Conservation (phyloP, 1,284 basidiomycete species). For the Vanrija pseudolonga region DNA sequence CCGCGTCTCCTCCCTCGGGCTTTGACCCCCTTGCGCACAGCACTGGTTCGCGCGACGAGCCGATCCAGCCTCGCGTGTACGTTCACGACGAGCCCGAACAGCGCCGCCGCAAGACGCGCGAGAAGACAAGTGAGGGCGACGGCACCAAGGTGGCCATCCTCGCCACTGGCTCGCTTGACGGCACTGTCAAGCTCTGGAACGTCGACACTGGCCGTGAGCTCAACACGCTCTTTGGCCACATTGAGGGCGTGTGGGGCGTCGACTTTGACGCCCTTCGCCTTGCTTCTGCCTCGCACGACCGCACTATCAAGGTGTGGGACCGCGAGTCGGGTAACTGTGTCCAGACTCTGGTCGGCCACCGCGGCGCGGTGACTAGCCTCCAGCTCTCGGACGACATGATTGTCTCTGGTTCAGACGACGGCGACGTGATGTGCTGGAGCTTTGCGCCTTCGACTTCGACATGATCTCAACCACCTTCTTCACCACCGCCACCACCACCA, state of each 20-base stretch:
- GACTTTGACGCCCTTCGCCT: constrained; percentile 88
- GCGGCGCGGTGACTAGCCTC: constrained; percentile 88
- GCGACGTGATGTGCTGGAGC: constrained; percentile 62
- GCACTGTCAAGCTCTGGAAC: constrained; percentile 96
- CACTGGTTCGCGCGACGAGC: constrained; percentile 8
- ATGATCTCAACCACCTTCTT: not conserved
- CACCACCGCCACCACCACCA: not conserved
- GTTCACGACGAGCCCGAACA: constrained; percentile 25
- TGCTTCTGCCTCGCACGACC: constrained; percentile 77
- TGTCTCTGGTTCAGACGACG: constrained; percentile 70
- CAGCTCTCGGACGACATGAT: constrained; percentile 92
- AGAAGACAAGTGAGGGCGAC: constrained; percentile 15
- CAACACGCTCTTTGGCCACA: constrained; percentile 82
- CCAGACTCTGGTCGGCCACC: constrained; percentile 88
- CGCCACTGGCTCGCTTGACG: constrained; percentile 88
- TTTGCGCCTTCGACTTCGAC: constrained; percentile 52
- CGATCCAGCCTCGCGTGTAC: constrained; percentile 33
- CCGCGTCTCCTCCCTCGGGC: constrained; percentile 9
- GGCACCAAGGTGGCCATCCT: constrained; percentile 60
- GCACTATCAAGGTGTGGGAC: constrained; percentile 70
- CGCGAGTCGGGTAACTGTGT: constrained; percentile 83
- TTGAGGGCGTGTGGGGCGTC: constrained; percentile 95
- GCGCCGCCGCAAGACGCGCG: not conserved
- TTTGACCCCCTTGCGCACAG: constrained; percentile 28
- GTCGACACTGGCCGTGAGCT: constrained; percentile 76